Evolutionary conservation across 768 basidiomycete species (phyloP).

Genomic region (Hericium coralloides): DNA sequence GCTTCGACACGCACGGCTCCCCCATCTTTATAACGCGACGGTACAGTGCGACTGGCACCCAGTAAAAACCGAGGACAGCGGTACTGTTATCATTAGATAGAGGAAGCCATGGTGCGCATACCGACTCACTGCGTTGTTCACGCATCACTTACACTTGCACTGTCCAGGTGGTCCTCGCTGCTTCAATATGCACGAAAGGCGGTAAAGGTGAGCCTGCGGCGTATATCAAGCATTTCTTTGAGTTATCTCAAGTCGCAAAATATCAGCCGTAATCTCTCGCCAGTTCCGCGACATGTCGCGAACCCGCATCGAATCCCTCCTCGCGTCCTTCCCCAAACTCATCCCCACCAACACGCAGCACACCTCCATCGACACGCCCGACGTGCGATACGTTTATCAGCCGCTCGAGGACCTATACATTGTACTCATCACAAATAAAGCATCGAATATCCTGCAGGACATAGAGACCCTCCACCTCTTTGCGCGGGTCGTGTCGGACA

Average conservation of each 20-base stretch:
- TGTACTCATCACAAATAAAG: constrained; percentile 95
- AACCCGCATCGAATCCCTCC: constrained; percentile 87
- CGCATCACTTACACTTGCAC: background rate
- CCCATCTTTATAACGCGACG: too few species aligned
- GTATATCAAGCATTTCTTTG: background rate
- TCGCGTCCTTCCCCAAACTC: constrained; percentile 95
- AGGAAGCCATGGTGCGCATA: constrained; percentile 5
- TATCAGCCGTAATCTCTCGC: constrained; percentile 84
- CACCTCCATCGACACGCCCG: constrained; percentile 90
- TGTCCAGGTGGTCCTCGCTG: constrained; percentile 79
- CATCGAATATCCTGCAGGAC: constrained; percentile 97
- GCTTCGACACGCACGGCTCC: too few species aligned
- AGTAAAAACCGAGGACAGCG: too few species aligned
- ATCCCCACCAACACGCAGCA: constrained; percentile 93
- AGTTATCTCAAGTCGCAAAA: background rate
- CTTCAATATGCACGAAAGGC: constrained; percentile 91
- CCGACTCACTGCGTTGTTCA: background rate
- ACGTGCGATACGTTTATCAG: constrained; percentile 96
- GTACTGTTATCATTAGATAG: too few species aligned
- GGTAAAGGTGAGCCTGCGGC: constrained; percentile 63
- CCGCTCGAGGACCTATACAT: constrained; percentile 96
- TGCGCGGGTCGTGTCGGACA: constrained; percentile 86
- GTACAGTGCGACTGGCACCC: too few species aligned
- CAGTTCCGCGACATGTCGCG: constrained; percentile 93
- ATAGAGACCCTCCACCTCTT: constrained; percentile 94